Base-by-base conservation (phyloP, 306 rosid genomes). In the Begonia fuchsioides region DNA sequence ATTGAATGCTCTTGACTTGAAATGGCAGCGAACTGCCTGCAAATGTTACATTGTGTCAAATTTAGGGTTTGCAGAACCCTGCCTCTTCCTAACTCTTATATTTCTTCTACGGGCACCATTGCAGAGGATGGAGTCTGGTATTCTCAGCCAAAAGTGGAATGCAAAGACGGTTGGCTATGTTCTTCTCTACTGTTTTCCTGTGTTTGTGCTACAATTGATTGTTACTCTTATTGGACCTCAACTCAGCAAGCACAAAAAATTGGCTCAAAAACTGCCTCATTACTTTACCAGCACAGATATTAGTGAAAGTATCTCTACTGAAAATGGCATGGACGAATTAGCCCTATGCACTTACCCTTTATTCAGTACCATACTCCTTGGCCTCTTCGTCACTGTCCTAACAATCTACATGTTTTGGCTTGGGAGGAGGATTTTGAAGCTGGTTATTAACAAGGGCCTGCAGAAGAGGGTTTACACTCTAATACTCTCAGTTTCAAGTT, bases 41-140 rank as follows among this genome's bases (percentile, higher is more conserved):
- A 90, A 90, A 68, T 74, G 94, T 53, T 90, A 90, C 72, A 81
- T 90, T 52, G 80, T 90, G 47, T 90, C 97, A 38, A 90, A 75
- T 67, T 68, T 90, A 63, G 97, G 97, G 69, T 90, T 90, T 72
- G 93, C 97, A 58, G 97, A 90, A 65, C 97, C 97, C 43, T 90
- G 95, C 76, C 84, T 90, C 57, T 84, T 90, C 68, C 92, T 90
- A 66, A 90, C 95, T 3, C 78, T 90, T 2, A 78, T 81, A 63
- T 84, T 90, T 72, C 92, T 90, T 40, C 92, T 90, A 50, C 93
- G 95, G 13, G 97, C 95, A 1, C 87, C 97, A 20, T 72, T 90
- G 43, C 95, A 84, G 69, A 63, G 45, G 43, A 62, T 72, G 83
- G 93, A 84, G 58, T 70, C 80, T 0, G 97, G 95, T 49, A 84